phyloP scores from a whole-genome alignment of 257 asterid genomes.

The Capsicum chinense region DNA sequence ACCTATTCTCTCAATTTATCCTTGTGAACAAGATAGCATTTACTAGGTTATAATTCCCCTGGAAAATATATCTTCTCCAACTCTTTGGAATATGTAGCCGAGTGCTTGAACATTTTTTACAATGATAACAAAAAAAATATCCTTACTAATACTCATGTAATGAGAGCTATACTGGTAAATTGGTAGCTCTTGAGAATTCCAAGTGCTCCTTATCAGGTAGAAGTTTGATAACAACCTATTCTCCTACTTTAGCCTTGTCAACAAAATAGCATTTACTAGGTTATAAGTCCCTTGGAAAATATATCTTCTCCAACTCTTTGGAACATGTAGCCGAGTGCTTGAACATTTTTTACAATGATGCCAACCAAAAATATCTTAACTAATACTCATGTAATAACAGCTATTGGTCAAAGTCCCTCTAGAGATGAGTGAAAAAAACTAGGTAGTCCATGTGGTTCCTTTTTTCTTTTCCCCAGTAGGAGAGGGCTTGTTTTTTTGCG shows the following conservation, averaged over 20 bases:
- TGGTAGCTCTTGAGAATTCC: too few species aligned
- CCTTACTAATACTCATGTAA: too few species aligned
- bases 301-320: not conserved
- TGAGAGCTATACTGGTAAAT: too few species aligned
- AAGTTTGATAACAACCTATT: too few species aligned
- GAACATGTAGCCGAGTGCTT: not conserved
- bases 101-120: too few species aligned
- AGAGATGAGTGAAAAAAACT: not conserved
- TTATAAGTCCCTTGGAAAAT: not conserved
- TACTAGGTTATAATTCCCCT: not conserved
- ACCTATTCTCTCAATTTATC: not conserved
- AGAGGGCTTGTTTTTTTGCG: not conserved
- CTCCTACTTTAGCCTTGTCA: too few species aligned
- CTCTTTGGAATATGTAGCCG: too few species aligned
- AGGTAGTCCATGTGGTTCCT: not conserved
- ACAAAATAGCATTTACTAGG: too few species aligned
- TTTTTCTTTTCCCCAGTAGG: not conserved
- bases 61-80: not conserved
- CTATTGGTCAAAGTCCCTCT: not conserved
- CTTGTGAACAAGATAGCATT: not conserved
- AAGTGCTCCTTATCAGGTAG: too few species aligned
- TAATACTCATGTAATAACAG: not conserved
- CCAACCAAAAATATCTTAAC: not conserved
- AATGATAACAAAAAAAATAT: too few species aligned
- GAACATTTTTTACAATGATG: not conserved